A percentile compares a stretch with the other conserved stretches of the same genome.
Evolutionary conservation across 73 alveolate species (phyloP).

Genomic region (Tetrahymena borealis): DNA sequence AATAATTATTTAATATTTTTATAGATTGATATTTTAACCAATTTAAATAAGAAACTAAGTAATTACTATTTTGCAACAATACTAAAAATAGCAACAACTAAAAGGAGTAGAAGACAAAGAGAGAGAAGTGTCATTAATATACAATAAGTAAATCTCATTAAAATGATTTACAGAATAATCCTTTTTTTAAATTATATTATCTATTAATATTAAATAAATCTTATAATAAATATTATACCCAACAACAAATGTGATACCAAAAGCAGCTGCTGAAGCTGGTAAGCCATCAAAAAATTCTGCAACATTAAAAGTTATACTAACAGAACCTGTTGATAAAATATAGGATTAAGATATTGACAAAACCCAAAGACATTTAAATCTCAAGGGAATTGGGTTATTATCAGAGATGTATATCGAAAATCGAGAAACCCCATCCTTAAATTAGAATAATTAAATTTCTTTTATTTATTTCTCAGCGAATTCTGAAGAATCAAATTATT

Average conservation of each 20-base stretch:
- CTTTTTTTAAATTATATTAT: neutral
- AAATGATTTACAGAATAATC: neutral
- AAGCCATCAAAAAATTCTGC: neutral
- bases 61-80: neutral
- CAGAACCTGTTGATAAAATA: too few species aligned
- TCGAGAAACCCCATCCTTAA: too few species aligned
- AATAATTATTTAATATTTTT: too few species aligned
- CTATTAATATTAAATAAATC: neutral
- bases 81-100: neutral
- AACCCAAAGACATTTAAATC: too few species aligned
- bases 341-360: too few species aligned
- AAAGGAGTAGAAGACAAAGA: neutral
- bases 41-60: neutral
- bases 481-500: too few species aligned
- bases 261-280: neutral
- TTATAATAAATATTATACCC: neutral
- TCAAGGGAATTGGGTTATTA: too few species aligned
- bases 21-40: too few species aligned
- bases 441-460: too few species aligned
- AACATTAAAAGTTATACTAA: neutral
- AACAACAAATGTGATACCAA: neutral
- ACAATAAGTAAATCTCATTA: neutral
- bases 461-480: too few species aligned
- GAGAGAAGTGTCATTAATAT: neutral
- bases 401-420: too few species aligned